These are phyloP conservation scores for Grosmannia huntii DNA, from an alignment of 2,329 filamentous ascomycete species.

Conservation along the genomic window DNA sequence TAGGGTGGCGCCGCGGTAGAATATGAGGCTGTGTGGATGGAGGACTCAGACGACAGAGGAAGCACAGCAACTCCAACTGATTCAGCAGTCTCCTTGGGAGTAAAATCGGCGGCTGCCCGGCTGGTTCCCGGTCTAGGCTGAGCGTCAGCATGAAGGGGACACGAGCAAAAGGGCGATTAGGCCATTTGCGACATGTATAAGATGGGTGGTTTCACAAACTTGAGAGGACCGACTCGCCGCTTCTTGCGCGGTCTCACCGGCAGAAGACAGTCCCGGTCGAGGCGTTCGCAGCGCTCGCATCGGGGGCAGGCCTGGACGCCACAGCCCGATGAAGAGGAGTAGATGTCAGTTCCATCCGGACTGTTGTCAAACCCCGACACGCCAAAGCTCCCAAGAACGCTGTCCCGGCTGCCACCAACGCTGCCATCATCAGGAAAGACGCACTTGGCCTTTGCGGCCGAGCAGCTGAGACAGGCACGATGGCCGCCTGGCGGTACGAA, in stretches of 20 bases:
- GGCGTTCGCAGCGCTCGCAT: conserved; percentile 12
- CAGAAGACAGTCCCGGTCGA: conserved; percentile 10
- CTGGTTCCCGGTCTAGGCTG: not conserved
- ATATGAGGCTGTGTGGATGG: not conserved
- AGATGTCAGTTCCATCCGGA: not conserved
- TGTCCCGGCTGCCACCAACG: not conserved
- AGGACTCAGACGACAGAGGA: not conserved
- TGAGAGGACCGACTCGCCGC: conserved; percentile 9
- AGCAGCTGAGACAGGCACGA: conserved; percentile 15
- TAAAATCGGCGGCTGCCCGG: not conserved
- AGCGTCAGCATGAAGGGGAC: not conserved
- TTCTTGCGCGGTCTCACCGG: conserved; percentile 12
- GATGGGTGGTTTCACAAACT: conserved; percentile 2
- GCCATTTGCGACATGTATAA: not conserved
- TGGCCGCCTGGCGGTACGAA: conserved; percentile 15
- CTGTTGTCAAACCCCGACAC: not conserved
- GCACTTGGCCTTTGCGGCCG: conserved; percentile 14
- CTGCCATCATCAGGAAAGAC: conserved; percentile 11
- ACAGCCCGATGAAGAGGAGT: not conserved
- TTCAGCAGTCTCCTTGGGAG: not conserved
- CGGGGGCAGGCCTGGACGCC: conserved; percentile 8
- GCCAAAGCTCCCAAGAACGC: not conserved
- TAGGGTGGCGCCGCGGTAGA: not conserved
- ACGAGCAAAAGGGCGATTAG: not conserved
- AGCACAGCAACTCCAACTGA: not conserved